phyloP scores from a whole-genome alignment of 345 rosid genomes.

The Lenwebbia sp. region DNA sequence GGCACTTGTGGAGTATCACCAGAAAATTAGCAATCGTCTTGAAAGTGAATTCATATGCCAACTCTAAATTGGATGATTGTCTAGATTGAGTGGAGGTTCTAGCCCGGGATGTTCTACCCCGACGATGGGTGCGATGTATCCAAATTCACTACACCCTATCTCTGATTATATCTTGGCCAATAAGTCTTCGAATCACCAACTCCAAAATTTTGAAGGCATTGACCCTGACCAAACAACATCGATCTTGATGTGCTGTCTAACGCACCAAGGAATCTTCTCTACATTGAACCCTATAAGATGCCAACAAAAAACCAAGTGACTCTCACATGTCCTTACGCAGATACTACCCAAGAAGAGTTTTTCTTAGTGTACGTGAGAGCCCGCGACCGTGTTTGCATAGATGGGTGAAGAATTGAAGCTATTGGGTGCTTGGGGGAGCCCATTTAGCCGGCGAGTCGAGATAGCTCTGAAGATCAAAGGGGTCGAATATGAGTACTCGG shows the following conservation, averaged over 20 bases:
- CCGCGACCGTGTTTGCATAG: not conserved
- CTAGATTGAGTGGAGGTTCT: not conserved
- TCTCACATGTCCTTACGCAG: not conserved
- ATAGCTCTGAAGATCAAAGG: slow-evolving; percentile 23
- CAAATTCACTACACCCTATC: not conserved
- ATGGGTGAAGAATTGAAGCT: slow-evolving; percentile 10
- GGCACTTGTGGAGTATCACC: not conserved
- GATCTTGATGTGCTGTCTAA: not conserved
- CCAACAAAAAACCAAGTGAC: not conserved
- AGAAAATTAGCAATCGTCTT: not conserved
- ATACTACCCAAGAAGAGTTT: not conserved
- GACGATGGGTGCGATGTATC: not conserved
- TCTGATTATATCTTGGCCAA: not conserved
- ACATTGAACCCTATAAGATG: not conserved
- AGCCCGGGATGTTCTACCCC: not conserved
- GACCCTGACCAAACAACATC: not conserved
- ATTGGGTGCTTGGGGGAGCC: slow-evolving; percentile 11
- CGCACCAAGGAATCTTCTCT: not conserved
- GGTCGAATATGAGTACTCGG: slow-evolving; percentile 12
- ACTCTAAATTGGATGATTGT: not conserved
- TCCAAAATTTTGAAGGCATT: not conserved
- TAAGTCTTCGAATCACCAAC: not conserved
- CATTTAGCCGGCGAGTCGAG: slow-evolving; percentile 9
- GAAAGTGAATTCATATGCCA: not conserved
- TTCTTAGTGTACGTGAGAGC: not conserved